Conservation (phyloP, 331 rosid species). For the Telfairia occidentalis region DNA sequence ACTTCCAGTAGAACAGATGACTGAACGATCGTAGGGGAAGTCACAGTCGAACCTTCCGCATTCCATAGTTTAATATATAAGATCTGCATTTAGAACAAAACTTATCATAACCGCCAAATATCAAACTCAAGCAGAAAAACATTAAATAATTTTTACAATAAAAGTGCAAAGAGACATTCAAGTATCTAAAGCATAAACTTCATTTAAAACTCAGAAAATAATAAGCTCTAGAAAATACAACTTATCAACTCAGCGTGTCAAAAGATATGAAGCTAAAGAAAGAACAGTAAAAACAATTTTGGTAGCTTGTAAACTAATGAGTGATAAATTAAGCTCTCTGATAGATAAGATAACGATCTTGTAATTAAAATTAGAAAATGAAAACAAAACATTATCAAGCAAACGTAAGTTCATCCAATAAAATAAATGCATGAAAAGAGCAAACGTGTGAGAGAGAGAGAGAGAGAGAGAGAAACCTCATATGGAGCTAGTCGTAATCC, state of each 20-base stretch:
- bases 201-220: neutral
- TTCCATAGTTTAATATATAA: constrained; percentile 52
- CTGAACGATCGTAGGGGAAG: constrained; percentile 63
- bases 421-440: neutral
- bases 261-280: neutral
- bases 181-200: neutral
- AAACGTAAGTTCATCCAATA: neutral
- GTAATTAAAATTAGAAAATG: neutral
- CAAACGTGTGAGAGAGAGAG: no score
- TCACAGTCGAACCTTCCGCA: constrained; percentile 59
- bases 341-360: neutral
- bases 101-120: constrained; percentile 2
- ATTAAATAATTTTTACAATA: neutral
- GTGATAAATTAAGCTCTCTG: neutral
- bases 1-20: constrained; percentile 50
- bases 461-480: constrained; percentile 41
- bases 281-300: neutral
- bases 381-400: neutral
- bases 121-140: neutral
- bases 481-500: constrained; percentile 51
- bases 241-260: neutral
- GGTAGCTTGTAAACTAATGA: neutral
- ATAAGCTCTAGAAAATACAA: neutral
- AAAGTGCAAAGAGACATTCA: neutral
- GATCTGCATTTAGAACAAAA: constrained; percentile 46